Conservation (phyloP, 2,329 filamentous ascomycete species). For the Penicillium sp. region DNA sequence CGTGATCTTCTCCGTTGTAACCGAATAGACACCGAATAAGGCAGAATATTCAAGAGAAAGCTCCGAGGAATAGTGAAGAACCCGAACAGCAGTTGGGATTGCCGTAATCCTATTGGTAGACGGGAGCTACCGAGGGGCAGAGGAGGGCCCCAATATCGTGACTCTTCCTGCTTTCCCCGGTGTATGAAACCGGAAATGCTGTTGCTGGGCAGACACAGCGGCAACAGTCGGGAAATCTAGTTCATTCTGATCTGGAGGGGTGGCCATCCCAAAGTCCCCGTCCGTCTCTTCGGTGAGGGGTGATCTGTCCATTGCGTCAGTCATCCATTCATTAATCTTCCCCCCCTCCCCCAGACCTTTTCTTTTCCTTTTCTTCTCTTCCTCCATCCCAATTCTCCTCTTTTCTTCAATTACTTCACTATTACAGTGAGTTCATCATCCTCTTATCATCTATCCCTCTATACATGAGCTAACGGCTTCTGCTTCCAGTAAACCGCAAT, state of each 20-base stretch:
- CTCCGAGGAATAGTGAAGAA: constrained; percentile 19
- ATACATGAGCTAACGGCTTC: constrained; percentile 22
- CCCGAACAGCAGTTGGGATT: constrained; percentile 15
- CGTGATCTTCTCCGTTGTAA: constrained; percentile 5
- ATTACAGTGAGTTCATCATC: constrained; percentile 10
- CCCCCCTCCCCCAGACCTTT: constrained; percentile 22
- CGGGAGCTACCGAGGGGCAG: constrained; percentile 25
- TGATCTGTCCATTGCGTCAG: constrained; percentile 30
- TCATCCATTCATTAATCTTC: constrained; percentile 24
- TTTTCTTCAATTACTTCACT: constrained; percentile 3
- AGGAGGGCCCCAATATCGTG: constrained; percentile 25
- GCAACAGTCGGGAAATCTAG: constrained; percentile 25
- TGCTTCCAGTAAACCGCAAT: constrained; percentile 26
- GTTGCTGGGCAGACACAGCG: constrained; percentile 23
- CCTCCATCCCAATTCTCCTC: constrained; percentile 2
- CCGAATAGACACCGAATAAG: constrained; percentile 18
- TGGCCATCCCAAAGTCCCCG: constrained; percentile 18
- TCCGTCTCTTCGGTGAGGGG: constrained; percentile 26
- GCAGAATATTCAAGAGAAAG: constrained; percentile 26
- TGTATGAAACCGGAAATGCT: constrained; percentile 37
- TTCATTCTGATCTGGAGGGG: constrained; percentile 10
- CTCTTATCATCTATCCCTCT: background rate
- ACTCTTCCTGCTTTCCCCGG: constrained; percentile 37
- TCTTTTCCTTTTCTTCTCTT: constrained; percentile 11
- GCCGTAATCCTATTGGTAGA: constrained; percentile 23